Percentiles rank a stretch among this genome's conserved stretches.
Conservation (phyloP, 1,284 basidiomycete species). For the Ceratobasidium sp. region DNA sequence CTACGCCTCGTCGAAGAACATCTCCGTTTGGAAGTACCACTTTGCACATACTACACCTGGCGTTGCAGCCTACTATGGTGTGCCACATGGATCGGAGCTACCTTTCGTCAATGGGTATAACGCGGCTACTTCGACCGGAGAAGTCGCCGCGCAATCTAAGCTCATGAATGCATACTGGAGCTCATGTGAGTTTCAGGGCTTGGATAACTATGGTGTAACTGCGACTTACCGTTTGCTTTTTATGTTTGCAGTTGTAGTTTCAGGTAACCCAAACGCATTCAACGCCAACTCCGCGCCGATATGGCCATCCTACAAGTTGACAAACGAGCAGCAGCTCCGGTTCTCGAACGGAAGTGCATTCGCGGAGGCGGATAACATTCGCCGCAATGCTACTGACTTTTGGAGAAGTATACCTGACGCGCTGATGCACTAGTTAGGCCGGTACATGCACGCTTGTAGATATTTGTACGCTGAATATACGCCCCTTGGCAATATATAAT, state of each 20-base stretch:
- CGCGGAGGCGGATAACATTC: slow-evolving; percentile 20
- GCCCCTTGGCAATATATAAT: too few species aligned
- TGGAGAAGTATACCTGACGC: slow-evolving; percentile 40
- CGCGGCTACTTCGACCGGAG: slow-evolving; percentile 11
- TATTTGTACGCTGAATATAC: too few species aligned
- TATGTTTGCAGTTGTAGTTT: slow-evolving; percentile 25
- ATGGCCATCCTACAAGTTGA: slow-evolving; percentile 18
- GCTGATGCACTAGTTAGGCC: slow-evolving; percentile 25
- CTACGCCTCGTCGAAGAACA: slow-evolving; percentile 20
- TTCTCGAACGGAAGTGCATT: slow-evolving; percentile 40
- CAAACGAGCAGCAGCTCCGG: slow-evolving; percentile 28
- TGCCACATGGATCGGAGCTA: slow-evolving; percentile 27
- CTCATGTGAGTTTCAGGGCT: slow-evolving; percentile 10
- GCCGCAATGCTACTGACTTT: slow-evolving; percentile 42
- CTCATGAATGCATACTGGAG: slow-evolving; percentile 43
- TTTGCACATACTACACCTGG: slow-evolving; percentile 30
- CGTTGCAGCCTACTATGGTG: slow-evolving; percentile 6
- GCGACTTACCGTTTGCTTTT: background rate
- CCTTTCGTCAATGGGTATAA: slow-evolving; percentile 15
- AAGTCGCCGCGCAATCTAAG: slow-evolving; percentile 23
- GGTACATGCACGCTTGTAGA: too few species aligned
- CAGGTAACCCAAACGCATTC: slow-evolving; percentile 35
- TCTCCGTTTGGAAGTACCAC: slow-evolving; percentile 41
- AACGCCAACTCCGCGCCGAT: background rate
- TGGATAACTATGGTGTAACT: too few species aligned